Base-by-base conservation (phyloP, 768 basidiomycete genomes). In the Boletus sp. region DNA sequence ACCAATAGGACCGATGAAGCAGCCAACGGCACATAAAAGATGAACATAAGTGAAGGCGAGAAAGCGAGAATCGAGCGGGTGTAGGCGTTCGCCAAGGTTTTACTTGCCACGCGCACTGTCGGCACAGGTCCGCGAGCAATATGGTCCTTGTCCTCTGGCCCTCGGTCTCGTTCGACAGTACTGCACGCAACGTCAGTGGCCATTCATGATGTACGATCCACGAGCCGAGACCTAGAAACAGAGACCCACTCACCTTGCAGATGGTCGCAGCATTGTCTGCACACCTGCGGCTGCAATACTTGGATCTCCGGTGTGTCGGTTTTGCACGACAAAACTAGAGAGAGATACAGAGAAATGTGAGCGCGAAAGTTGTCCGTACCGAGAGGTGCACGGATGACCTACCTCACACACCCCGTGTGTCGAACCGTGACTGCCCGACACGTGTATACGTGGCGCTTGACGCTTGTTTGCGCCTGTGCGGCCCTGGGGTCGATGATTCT, bases 241-340 rank as follows among this genome's bases (percentile, higher is more conserved):
- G 6, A 17, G 4, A 29, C 14, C 5, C 1, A 35, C 60, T 28
- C 20, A 64, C 69, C 29, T 73, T 69, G 54, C 71, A 73, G 47
- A 52, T 59, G 37, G 42, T 50, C 12, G 62, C 64, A 18, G 83
- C 83, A 39, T 71, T 61, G 8, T 76, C 71, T 17, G 82, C 84
- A 65, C 85, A 87, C 47, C 75, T 78, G 71, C 82, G 84, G 58
- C 85, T 81, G 61, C 86, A 87, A 59, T 78, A 87, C 28, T 80
- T 78, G 61, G 81, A 81, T 52, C 76, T 77, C 58, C 76, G 78
- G 59, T 77, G 77, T 60, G 83, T 81, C 0, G 83, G 83, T 59
- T 81, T 84, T 65, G 78, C 77, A 60, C 79, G 79, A 64, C 86
- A 87, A 53, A 65, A 65, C 74, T 75, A 36, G 57, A 24, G 1